A percentile compares a stretch with the other conserved stretches of the same genome.
phyloP scores from a whole-genome alignment of 225 moss, liverwort and hornwort species.

The Thuidium tamariscinum region DNA sequence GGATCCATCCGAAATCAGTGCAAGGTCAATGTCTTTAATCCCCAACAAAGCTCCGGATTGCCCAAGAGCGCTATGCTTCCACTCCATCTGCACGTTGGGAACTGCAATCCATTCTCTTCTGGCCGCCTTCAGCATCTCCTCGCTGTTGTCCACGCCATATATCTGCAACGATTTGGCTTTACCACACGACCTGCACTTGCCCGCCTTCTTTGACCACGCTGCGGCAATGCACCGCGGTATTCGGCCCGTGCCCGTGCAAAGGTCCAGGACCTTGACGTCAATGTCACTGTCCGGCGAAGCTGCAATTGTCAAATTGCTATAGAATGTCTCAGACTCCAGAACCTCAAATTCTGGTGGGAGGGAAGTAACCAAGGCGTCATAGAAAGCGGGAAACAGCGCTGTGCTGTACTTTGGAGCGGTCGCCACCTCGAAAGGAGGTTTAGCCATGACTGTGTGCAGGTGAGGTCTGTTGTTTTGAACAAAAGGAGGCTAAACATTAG shows the following conservation, averaged over 20 bases:
- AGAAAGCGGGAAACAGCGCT: constrained; percentile 20
- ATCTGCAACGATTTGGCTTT: constrained; percentile 17
- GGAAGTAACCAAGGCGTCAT: constrained; percentile 32
- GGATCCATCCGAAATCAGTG: constrained; percentile 30
- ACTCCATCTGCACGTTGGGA: constrained; percentile 23
- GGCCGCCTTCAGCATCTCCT: constrained; percentile 32
- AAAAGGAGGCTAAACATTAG: neutral
- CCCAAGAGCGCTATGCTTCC: constrained; percentile 12
- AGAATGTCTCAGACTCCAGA: constrained; percentile 19
- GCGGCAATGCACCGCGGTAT: constrained; percentile 13
- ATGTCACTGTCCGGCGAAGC: constrained; percentile 3
- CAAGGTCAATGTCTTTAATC: constrained; percentile 14
- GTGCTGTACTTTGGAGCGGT: constrained; percentile 4
- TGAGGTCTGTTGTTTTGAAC: neutral
- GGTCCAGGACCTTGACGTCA: constrained; percentile 34
- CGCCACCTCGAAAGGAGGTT: neutral
- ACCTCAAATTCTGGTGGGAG: constrained; percentile 42
- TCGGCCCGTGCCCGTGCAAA: constrained; percentile 40
- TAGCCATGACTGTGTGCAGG: neutral
- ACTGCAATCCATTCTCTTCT: constrained; percentile 12
- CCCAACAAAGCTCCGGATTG: constrained; percentile 12
- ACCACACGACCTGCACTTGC: constrained; percentile 18
- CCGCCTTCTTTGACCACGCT: constrained; percentile 24
- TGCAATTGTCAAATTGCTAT: constrained; percentile 7
- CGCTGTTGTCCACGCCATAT: constrained; percentile 19